Conservation (phyloP, 257 asterid species). For the Penstemon newberryi region DNA sequence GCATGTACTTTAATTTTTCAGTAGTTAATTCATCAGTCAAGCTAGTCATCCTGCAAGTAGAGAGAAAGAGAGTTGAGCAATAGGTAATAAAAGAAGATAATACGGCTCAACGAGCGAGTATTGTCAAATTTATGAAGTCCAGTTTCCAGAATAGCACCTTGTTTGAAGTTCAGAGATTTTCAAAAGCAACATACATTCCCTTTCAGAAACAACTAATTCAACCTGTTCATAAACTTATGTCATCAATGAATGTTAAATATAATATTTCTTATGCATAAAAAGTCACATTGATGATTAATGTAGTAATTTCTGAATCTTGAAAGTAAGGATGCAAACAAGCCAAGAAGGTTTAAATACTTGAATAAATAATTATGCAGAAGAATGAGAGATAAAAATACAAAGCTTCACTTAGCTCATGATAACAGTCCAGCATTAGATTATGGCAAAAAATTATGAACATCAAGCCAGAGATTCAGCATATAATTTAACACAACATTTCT, state of each 20-base stretch:
- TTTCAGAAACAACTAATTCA: conserved; percentile 61
- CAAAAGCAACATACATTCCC: conserved; percentile 75
- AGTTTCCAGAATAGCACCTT: conserved; percentile 43
- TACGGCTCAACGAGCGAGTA: conserved; percentile 5
- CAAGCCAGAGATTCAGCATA: not conserved
- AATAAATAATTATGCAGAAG: conserved; percentile 13
- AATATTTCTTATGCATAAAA: not conserved
- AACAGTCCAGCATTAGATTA: conserved; percentile 9
- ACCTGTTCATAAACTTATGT: conserved; percentile 41
- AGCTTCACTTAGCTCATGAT: not conserved
- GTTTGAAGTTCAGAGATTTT: conserved; percentile 89
- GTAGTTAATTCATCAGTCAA: conserved; percentile 56
- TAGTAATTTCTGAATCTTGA: conserved; percentile 5
- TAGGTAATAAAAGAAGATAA: not conserved
- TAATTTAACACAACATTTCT: not conserved
- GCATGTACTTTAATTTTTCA: conserved; percentile 49
- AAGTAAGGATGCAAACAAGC: conserved; percentile 20
- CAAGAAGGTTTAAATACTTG: conserved; percentile 15
- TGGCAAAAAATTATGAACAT: not conserved
- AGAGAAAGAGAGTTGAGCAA: conserved; percentile 6
- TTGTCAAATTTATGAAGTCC: not conserved
- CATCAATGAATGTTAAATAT: conserved; percentile 16
- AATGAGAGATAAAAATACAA: not conserved
- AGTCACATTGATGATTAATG: not conserved
- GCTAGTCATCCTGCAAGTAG: conserved; percentile 44